phyloP scores from a whole-genome alignment of 2,329 filamentous ascomycete genomes.

The Epichloe elymi region DNA sequence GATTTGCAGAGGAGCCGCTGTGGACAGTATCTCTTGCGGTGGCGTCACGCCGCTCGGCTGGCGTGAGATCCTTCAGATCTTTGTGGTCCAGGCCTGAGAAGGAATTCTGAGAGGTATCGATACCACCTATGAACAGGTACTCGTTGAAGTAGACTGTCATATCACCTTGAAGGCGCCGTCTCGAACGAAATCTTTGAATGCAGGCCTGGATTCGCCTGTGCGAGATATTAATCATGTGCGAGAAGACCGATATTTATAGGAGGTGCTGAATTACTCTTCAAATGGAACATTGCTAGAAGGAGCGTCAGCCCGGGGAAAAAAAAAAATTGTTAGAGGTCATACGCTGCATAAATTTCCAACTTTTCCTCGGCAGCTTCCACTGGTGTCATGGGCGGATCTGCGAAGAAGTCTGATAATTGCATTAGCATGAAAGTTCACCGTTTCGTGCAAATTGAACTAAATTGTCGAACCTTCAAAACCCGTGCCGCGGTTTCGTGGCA shows the following conservation, averaged over 20 bases:
- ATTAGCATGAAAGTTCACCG: not conserved
- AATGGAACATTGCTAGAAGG: constrained; percentile 28
- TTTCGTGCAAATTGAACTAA: not conserved
- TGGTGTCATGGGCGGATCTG: constrained; percentile 66
- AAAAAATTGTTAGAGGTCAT: constrained; percentile 20
- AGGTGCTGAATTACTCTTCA: constrained; percentile 31
- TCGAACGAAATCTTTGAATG: constrained; percentile 67
- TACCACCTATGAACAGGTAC: constrained; percentile 72
- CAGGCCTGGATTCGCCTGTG: constrained; percentile 71
- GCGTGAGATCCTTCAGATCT: constrained; percentile 42
- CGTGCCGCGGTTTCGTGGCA: constrained; percentile 34
- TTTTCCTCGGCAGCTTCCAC: constrained; percentile 52
- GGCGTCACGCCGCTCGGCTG: constrained; percentile 47
- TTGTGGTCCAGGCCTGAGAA: constrained; percentile 50
- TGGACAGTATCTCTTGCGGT: constrained; percentile 49
- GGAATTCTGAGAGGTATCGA: constrained; percentile 43
- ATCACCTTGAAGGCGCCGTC: constrained; percentile 56
- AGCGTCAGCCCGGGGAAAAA: not conserved
- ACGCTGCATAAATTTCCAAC: constrained; percentile 52
- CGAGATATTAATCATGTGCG: not conserved
- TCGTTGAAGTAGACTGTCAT: constrained; percentile 57
- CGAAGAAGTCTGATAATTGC: constrained; percentile 47
- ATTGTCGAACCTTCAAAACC: constrained; percentile 52
- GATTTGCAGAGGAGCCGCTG: constrained; percentile 27
- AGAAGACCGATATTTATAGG: not conserved